Conservation (phyloP, 352 stramenopile species). For the Pythium brassicae region DNA sequence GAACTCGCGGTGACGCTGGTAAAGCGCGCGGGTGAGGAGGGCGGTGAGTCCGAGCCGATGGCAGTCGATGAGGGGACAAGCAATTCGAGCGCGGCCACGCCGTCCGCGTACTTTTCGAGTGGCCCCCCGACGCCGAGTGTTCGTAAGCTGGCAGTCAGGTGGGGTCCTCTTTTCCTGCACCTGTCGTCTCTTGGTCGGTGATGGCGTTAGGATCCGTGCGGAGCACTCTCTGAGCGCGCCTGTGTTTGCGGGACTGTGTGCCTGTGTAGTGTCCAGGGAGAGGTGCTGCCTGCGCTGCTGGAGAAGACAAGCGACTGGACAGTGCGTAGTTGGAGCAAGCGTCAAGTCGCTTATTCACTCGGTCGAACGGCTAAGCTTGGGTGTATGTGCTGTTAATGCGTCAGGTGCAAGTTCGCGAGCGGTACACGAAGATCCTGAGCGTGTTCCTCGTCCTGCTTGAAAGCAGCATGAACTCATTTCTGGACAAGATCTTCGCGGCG, state of each 20-base stretch:
- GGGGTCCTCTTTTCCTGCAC: neutral
- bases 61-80: constrained; percentile 13
- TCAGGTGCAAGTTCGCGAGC: constrained; percentile 63
- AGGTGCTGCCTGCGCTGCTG: constrained; percentile 53
- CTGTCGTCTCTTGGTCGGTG: neutral
- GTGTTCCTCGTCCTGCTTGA: constrained; percentile 66
- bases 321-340: constrained; percentile 11
- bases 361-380: neutral
- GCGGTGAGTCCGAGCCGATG: constrained; percentile 31
- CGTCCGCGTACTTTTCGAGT: constrained; percentile 44
- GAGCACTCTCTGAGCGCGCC: neutral
- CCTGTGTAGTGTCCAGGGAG: constrained; percentile 28
- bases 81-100: constrained; percentile 6
- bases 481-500: constrained; percentile 72
- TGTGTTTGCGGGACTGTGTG: neutral
- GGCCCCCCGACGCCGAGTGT: constrained; percentile 37
- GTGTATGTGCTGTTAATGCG: neutral
- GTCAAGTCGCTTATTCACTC: too few species aligned
- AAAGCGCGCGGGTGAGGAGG: constrained; percentile 13
- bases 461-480: constrained; percentile 55
- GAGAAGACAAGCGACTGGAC: constrained; percentile 81
- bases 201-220: too few species aligned
- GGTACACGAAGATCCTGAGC: constrained; percentile 67
- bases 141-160: constrained; percentile 41
- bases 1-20: constrained; percentile 49